Conservation (phyloP, 495 filamentous ascomycete species). For the Staphylotrichum tortipilum region DNA sequence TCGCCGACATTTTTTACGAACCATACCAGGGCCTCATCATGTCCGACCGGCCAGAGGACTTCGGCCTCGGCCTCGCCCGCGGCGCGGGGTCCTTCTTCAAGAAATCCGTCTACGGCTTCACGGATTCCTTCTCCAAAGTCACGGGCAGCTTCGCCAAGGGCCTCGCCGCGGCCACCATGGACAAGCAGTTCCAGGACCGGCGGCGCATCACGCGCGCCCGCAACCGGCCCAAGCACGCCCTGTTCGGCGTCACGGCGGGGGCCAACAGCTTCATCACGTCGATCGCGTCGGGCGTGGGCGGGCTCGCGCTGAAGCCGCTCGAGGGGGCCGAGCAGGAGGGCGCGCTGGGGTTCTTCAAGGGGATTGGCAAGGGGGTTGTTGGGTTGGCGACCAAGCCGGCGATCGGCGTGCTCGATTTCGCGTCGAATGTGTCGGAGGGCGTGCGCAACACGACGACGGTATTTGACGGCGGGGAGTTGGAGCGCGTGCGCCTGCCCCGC, state of each 20-base stretch:
- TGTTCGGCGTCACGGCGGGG: constrained; percentile 92
- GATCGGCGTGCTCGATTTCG: constrained; percentile 93
- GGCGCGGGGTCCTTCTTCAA: constrained; percentile 95
- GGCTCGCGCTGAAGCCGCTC: constrained; percentile 83
- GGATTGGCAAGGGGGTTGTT: constrained; percentile 88
- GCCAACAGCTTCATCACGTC: constrained; percentile 90
- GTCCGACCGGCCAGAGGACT: constrained; percentile 88
- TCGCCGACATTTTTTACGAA: constrained; percentile 97
- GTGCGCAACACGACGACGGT: constrained; percentile 98
- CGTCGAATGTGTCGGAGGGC: constrained; percentile 90
- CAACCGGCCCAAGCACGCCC: constrained; percentile 90
- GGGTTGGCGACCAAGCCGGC: constrained; percentile 93
- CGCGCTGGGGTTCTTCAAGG: constrained; percentile 88
- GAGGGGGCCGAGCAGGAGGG: constrained; percentile 96
- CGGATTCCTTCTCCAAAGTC: constrained; percentile 90
- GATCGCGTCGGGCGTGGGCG: constrained; percentile 86
- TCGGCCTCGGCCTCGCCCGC: constrained; percentile 90
- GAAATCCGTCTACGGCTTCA: constrained; percentile 95
- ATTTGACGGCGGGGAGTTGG: constrained; percentile 88
- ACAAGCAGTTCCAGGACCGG: constrained; percentile 97
- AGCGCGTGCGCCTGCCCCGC: constrained; percentile 83
- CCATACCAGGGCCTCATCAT: constrained; percentile 96
- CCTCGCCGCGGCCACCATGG: constrained; percentile 85
- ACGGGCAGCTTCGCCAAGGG: constrained; percentile 95
- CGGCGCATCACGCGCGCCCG: constrained; percentile 87